phyloP scores from a whole-genome alignment of 306 rosid species.

The Dicorynia guianensis region DNA sequence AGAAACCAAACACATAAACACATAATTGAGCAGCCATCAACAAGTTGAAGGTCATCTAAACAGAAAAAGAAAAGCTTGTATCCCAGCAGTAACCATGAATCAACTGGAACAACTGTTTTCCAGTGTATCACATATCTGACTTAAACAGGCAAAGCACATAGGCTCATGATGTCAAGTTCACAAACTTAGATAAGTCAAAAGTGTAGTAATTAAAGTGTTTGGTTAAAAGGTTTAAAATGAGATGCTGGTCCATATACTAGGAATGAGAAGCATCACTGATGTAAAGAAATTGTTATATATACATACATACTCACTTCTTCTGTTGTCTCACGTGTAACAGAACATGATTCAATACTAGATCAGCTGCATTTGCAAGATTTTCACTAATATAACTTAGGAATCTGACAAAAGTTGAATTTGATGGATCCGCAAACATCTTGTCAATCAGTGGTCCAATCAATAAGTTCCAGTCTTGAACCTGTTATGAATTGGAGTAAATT shows the following conservation, averaged over 20 bases:
- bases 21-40: background rate
- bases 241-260: constrained; percentile 11
- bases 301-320: constrained; percentile 62
- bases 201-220: constrained; percentile 5
- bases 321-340: constrained; percentile 66
- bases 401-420: constrained; percentile 77
- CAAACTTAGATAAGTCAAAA: constrained; percentile 14
- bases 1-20: constrained; percentile 28
- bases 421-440: constrained; percentile 92
- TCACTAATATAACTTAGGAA: constrained; percentile 80
- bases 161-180: constrained; percentile 13
- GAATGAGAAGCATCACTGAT: constrained; percentile 10
- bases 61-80: background rate
- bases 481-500: constrained; percentile 39
- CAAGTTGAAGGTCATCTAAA: constrained; percentile 18
- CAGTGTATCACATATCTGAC: constrained; percentile 15
- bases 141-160: background rate
- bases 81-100: background rate
- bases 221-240: constrained; percentile 24
- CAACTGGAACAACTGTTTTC: background rate
- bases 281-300: constrained; percentile 1
- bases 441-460: constrained; percentile 79
- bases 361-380: constrained; percentile 69
- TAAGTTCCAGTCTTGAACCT: constrained; percentile 83
- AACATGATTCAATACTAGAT: constrained; percentile 69